These are phyloP conservation scores for Sporormia fimetaria DNA, from an alignment of 495 filamentous ascomycete species.

Conservation along the genomic window DNA sequence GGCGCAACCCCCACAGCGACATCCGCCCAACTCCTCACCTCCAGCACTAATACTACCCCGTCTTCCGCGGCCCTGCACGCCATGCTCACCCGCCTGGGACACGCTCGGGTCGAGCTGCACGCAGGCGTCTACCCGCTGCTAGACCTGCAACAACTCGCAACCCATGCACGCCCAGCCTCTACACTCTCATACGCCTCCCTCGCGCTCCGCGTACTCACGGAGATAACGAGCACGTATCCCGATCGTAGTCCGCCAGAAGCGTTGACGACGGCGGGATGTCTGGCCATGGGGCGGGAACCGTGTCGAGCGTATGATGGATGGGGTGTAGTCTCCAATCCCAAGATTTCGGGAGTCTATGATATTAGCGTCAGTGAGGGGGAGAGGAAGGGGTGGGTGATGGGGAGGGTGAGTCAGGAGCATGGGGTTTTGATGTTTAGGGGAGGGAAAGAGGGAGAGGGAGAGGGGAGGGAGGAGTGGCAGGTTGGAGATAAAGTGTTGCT, in stretches of 20 bases:
- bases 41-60: too few relatives aligned
- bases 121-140: slow-evolving; percentile 64
- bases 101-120: slow-evolving; percentile 60
- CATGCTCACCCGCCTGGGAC: too few relatives aligned
- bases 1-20: slow-evolving; percentile 75
- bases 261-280: slow-evolving; percentile 55
- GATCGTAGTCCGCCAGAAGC: slow-evolving; percentile 49
- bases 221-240: slow-evolving; percentile 62
- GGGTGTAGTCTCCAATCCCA: slow-evolving; percentile 53
- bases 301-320: slow-evolving; percentile 58
- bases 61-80: too few relatives aligned
- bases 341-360: background rate
- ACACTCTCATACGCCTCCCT: slow-evolving; percentile 42
- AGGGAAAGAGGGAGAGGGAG: slow-evolving; percentile 33
- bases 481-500: slow-evolving; percentile 55
- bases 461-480: slow-evolving; percentile 44
- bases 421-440: slow-evolving; percentile 36
- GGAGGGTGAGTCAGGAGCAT: slow-evolving; percentile 35
- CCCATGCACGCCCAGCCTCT: slow-evolving; percentile 35
- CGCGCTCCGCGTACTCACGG: slow-evolving; percentile 58
- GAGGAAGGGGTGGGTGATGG: slow-evolving; percentile 34
- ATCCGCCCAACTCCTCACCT: slow-evolving; percentile 36
- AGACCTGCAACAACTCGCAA: slow-evolving; percentile 74
- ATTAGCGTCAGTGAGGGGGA: slow-evolving; percentile 27
- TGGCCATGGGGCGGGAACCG: slow-evolving; percentile 69